Evolutionary conservation across 2,329 filamentous ascomycete genomes (phyloP), one percentile per base, ranked within the genome.

Genomic region (Diplodia sapinea): DNA sequence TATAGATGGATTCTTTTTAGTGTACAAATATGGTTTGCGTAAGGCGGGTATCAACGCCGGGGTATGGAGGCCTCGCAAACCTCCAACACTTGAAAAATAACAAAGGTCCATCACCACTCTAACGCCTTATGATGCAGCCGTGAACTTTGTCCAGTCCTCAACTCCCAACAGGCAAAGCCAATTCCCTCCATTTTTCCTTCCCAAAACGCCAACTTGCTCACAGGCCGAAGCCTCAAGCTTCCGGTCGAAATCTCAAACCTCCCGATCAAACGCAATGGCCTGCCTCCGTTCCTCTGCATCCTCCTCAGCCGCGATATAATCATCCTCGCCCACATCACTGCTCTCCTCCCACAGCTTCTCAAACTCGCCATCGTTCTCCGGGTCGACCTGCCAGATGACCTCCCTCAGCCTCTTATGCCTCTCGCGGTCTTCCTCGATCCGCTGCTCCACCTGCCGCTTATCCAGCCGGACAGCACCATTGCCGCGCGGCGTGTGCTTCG

Each of bases 401-500:
- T 99, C 95, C 26, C 95, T 84, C 74, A 94, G 83, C 52, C 94
- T 84, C 83, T 99, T 99, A 79, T 99, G 96, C 52, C 95, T 84
- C 79, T 99, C 95, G 3, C 95, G 85, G 79, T 99, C 95, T 80
- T 99, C 96, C 73, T 99, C 96, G 70, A 99, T 97, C 50, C 95
- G 86, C 82, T 98, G 94, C 80, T 98, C 94, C 65, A 97, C 91
- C 80, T 97, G 92, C 67, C 91, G 87, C 80, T 94, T 95, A 74
- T 97, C 92, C 63, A 95, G 78, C 63, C 84, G 82, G 54, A 83
- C 79, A 11, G 74, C 74, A 3, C 82, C 82, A 65, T 80, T 81
- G 55, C 47, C 65, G 38, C 62, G 70, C 52, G 29, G 50, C 29
- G 66, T 68, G 7, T 68, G 57, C 26, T 52, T 56, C 20, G 38